These are phyloP conservation scores for Arabidopsis hybrid DNA, from an alignment of 441 rosid species.

Conservation along the genomic window DNA sequence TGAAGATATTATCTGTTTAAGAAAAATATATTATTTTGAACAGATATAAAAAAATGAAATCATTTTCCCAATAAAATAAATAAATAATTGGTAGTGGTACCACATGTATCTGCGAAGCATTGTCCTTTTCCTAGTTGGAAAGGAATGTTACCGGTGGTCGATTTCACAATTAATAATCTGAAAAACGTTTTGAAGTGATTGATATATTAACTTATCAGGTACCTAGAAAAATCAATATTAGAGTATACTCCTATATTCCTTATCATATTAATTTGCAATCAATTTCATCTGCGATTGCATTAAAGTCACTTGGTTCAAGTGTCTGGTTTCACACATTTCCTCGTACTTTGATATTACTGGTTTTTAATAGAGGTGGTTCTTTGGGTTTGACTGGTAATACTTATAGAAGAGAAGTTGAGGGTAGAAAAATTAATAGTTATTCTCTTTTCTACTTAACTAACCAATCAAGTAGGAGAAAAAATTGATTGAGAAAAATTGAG, in stretches of 20 bases:
- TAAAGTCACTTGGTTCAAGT: neutral
- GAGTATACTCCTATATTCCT: neutral
- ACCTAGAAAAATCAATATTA: neutral
- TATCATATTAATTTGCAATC: neutral
- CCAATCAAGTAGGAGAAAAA: no score
- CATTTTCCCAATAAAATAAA: no score
- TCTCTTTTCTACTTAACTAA: no score
- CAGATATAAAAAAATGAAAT: no score
- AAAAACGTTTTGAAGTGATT: neutral
- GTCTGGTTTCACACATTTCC: neutral
- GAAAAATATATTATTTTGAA: neutral
- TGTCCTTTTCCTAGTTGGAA: constrained; percentile 38
- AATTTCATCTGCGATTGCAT: neutral
- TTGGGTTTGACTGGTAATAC: neutral
- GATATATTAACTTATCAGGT: neutral
- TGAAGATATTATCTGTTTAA: neutral
- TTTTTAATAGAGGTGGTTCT: neutral
- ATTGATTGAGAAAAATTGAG: no score
- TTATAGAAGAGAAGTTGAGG: no score
- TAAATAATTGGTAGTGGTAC: neutral
- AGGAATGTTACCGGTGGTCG: constrained; percentile 28
- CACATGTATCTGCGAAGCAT: constrained; percentile 19
- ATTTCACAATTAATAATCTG: neutral
- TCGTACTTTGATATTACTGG: constrained; percentile 12
- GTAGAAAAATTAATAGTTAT: no score